Evolutionary conservation across 1,284 basidiomycete genomes (phyloP), one percentile per base, ranked within the genome.

Genomic region (Heterobasidion occidentale): DNA sequence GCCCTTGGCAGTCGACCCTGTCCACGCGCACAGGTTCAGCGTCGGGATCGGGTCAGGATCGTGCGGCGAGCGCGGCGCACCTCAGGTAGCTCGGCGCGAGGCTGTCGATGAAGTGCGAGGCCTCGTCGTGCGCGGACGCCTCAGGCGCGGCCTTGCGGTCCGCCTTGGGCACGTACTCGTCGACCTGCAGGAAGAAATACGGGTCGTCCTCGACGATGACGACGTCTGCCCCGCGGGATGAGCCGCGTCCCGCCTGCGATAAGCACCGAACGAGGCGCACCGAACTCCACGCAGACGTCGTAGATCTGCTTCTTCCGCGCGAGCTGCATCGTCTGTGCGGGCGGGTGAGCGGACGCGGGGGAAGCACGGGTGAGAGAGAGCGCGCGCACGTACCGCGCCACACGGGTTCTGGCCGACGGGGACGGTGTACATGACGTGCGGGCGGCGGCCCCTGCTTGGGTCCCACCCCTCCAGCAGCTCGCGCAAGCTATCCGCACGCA

Each of bases 131-230:
- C 48, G 59, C 50, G 49, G 59, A 36, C n/a, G 59, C 52, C 27
- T 36, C 54, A 14, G 58, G 58, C 51, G 62, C 66, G 56, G 64
- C 60, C 58, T 61, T 64, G 35, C 84, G 75, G 27, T 70, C 61
- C 1, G 67, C 60, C 67, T 79, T 76, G 51, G 76, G 74, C 20
- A 75, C 67, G 66, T 84, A 88, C 9, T 69, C 61, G 1, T 77
- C 79, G 59, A 81, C 68, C 66, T 88, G 86, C 17, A 93, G 73
- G 73, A 90, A 89, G 68, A 82, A 92, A 70, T 92, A 92, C 8
- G 90, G 90, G 69, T 92, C 89, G 62, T 91, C 88, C 71, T 92
- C 88, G 56, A 84, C 78, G 59, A 89, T 88, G 60, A 90, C 80
- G 17, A 88, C 63, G 61, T 91, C 82, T 81, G 63, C 48, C 56